Conservation (phyloP, 1,139 yeast species). For the Pneumocystis canis region DNA sequence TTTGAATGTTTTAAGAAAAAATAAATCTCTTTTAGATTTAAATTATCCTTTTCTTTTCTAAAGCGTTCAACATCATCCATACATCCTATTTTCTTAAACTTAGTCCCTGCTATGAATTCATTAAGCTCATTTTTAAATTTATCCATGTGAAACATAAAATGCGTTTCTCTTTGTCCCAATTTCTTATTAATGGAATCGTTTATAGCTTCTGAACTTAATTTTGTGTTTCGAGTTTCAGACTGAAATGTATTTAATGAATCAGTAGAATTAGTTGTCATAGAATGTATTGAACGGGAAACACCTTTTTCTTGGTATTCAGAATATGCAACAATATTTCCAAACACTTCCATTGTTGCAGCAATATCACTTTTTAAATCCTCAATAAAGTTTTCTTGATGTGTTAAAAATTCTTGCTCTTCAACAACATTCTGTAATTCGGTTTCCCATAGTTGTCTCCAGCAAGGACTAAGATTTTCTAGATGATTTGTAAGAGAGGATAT, state of each 20-base stretch:
- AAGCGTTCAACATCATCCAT: constrained; percentile 67
- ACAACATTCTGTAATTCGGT: constrained; percentile 76
- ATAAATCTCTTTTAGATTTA: constrained; percentile 20
- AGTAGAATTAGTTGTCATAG: constrained; percentile 17
- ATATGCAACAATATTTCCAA: constrained; percentile 9
- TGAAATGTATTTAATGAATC: constrained; percentile 67
- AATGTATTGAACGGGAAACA: constrained; percentile 20
- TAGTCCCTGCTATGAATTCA: constrained; percentile 63
- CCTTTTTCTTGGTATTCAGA: constrained; percentile 16
- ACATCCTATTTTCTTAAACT: constrained; percentile 72
- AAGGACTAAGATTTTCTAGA: constrained; percentile 56
- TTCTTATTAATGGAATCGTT: constrained; percentile 81
- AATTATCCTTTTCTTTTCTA: constrained; percentile 47
- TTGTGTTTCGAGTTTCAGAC: constrained; percentile 60
- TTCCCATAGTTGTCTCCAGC: constrained; percentile 91
- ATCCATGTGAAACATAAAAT: constrained; percentile 40
- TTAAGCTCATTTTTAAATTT: constrained; percentile 81
- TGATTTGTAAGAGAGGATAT: constrained; percentile 45
- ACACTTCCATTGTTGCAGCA: constrained; percentile 20
- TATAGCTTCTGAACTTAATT: constrained; percentile 72
- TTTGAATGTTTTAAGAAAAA: neutral
- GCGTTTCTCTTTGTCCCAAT: constrained; percentile 63
- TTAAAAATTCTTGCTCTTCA: constrained; percentile 85
- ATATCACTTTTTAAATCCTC: constrained; percentile 70
- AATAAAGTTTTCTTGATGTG: constrained; percentile 74